Evolutionary conservation across 352 stramenopile species (phyloP).

Genomic region (Pythium aristosporum): DNA sequence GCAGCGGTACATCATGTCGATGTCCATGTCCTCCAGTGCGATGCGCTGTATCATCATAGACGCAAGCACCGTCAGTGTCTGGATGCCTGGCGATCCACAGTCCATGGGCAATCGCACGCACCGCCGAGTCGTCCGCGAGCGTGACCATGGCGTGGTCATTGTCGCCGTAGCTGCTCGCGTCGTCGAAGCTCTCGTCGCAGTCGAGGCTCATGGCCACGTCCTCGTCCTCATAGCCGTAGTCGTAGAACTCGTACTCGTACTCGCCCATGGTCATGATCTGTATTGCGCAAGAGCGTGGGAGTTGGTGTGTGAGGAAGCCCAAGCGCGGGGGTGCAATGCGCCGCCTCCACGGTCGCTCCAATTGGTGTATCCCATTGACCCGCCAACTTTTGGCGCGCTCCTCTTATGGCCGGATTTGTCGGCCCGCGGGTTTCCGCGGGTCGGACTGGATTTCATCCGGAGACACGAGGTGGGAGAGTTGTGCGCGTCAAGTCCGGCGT

Average conservation of each 20-base stretch:
- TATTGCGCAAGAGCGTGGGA: not conserved
- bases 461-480: not conserved
- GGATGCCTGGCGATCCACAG: not conserved
- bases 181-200: slow-evolving; percentile 82
- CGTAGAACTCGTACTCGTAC: slow-evolving; percentile 54
- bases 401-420: slow-evolving; percentile 23
- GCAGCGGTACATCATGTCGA: slow-evolving; percentile 63
- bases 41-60: slow-evolving; percentile 39
- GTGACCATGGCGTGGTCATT: slow-evolving; percentile 33
- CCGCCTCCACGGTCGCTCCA: not conserved
- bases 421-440: slow-evolving; percentile 19
- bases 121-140: slow-evolving; percentile 31
- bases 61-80: not conserved
- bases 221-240: slow-evolving; percentile 24
- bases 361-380: slow-evolving; percentile 9
- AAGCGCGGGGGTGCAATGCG: slow-evolving; percentile 2
- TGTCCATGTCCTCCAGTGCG: slow-evolving; percentile 72
- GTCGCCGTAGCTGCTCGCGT: slow-evolving; percentile 44
- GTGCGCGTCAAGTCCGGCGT: slow-evolving; percentile 11
- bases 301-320: slow-evolving; percentile 2
- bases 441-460: slow-evolving; percentile 14
- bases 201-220: slow-evolving; percentile 43
- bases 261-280: slow-evolving; percentile 16
- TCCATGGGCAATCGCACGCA: slow-evolving; percentile 12
- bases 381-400: slow-evolving; percentile 30